Evolutionary conservation across 1,284 basidiomycete species (phyloP).

Genomic region (Apiotrichum veenhuisii): DNA sequence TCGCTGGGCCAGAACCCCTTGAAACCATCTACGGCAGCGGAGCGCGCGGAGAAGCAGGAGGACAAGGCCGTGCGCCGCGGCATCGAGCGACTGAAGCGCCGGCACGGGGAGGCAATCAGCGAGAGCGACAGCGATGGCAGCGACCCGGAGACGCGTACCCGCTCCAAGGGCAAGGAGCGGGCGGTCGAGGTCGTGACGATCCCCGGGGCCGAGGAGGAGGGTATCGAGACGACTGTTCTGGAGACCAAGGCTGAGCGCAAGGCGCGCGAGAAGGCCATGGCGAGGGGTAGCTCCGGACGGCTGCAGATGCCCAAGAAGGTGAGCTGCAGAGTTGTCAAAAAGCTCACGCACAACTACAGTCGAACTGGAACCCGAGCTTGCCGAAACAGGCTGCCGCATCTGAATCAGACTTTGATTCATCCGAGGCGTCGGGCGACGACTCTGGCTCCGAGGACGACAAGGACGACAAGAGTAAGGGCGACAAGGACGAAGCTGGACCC

Average conservation of each 20-base stretch:
- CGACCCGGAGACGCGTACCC: constrained; percentile 48
- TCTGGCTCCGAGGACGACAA: too few relatives aligned
- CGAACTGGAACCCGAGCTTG: constrained; percentile 43
- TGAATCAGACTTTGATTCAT: constrained; percentile 48
- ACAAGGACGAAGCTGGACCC: constrained; percentile 11
- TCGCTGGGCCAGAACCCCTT: constrained; percentile 44
- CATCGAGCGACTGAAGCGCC: constrained; percentile 57
- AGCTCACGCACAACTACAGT: constrained; percentile 14
- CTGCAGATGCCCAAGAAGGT: constrained; percentile 37
- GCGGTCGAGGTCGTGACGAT: constrained; percentile 61
- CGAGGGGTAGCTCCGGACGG: constrained; percentile 15
- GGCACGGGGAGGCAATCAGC: constrained; percentile 59
- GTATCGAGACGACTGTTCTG: constrained; percentile 48
- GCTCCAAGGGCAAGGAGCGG: constrained; percentile 55
- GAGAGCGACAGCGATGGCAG: constrained; percentile 44
- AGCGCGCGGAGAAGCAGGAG: constrained; percentile 74
- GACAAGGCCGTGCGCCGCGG: constrained; percentile 65
- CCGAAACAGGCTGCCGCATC: constrained; percentile 19
- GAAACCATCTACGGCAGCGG: constrained; percentile 41
- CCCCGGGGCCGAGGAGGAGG: constrained; percentile 50
- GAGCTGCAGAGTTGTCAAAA: background rate
- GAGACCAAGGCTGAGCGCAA: constrained; percentile 31
- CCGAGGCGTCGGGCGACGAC: constrained; percentile 26
- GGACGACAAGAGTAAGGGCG: constrained; percentile 13
- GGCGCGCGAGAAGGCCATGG: constrained; percentile 20